These are phyloP conservation scores for Kodamaea leandrae DNA, from an alignment of 805 yeast genomes.

Conservation along the genomic window DNA sequence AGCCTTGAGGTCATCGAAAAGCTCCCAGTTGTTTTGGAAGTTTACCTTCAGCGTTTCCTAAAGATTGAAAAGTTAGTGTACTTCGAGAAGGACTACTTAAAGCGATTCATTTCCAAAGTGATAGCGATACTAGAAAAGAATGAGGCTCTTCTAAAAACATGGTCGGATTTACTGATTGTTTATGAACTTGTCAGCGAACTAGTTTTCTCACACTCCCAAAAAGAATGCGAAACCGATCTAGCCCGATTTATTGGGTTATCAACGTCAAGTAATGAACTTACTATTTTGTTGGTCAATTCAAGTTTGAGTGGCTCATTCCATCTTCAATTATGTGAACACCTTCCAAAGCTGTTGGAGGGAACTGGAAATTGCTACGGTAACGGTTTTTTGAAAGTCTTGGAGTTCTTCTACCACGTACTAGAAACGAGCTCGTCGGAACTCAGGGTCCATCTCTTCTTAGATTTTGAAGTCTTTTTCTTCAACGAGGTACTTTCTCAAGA, in stretches of 20 bases:
- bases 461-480: slow-evolving; percentile 1
- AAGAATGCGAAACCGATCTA: neutral
- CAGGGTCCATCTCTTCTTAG: neutral
- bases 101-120: neutral
- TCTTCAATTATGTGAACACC: too few species aligned
- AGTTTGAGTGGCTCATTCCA: too few species aligned
- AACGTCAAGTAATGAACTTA: neutral
- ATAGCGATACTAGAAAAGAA: neutral
- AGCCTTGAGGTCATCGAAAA: neutral
- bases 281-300: neutral
- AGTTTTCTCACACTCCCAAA: neutral
- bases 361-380: too few species aligned
- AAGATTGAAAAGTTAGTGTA: neutral
- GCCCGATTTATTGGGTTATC: neutral
- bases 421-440: neutral
- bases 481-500: neutral
- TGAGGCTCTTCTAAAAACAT: neutral
- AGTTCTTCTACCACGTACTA: neutral
- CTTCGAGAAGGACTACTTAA: slow-evolving; percentile 2
- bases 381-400: neutral
- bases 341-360: too few species aligned
- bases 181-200: neutral
- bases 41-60: neutral
- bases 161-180: neutral
- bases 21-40: neutral